Conservation (phyloP, 768 basidiomycete genomes). For the Tulasnella sp. region DNA sequence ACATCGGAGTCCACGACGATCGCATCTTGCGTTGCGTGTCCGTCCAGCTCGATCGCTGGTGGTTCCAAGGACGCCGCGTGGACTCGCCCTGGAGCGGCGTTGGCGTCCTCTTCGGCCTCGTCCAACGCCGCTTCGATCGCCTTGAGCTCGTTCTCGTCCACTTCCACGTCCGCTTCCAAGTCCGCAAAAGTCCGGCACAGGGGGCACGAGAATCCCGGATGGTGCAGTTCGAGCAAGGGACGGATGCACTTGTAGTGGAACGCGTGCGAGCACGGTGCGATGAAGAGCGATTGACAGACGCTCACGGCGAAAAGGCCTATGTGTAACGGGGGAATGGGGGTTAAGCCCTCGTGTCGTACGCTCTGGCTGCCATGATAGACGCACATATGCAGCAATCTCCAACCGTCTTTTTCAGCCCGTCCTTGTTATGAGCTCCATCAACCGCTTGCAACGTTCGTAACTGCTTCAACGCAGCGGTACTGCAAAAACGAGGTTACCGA, state of each 20-base stretch:
- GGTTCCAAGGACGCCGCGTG: background rate
- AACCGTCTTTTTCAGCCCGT: constrained; percentile 25
- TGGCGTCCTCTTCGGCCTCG: constrained; percentile 5
- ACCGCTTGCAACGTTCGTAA: constrained; percentile 39
- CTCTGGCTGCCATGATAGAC: constrained; percentile 23
- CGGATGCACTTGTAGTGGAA: constrained; percentile 97
- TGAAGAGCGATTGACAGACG: constrained; percentile 92
- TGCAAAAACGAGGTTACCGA: background rate
- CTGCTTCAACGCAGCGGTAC: constrained; percentile 55
- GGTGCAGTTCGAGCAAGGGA: constrained; percentile 76
- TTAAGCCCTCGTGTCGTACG: background rate
- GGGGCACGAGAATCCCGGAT: constrained; percentile 90
- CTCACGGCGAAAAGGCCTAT: constrained; percentile 71
- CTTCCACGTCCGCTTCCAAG: constrained; percentile 89
- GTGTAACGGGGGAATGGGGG: background rate
- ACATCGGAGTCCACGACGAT: constrained; percentile 3
- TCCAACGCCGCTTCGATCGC: constrained; percentile 7
- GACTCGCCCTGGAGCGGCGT: background rate
- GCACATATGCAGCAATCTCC: constrained; percentile 88
- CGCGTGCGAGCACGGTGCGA: constrained; percentile 93
- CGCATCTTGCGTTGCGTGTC: background rate
- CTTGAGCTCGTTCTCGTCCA: constrained; percentile 28
- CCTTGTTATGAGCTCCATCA: constrained; percentile 17
- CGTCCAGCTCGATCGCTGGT: background rate
- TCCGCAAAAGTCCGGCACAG: constrained; percentile 92